Evolutionary conservation across 345 rosid species (phyloP).

Genomic region (Citrus hindsii): DNA sequence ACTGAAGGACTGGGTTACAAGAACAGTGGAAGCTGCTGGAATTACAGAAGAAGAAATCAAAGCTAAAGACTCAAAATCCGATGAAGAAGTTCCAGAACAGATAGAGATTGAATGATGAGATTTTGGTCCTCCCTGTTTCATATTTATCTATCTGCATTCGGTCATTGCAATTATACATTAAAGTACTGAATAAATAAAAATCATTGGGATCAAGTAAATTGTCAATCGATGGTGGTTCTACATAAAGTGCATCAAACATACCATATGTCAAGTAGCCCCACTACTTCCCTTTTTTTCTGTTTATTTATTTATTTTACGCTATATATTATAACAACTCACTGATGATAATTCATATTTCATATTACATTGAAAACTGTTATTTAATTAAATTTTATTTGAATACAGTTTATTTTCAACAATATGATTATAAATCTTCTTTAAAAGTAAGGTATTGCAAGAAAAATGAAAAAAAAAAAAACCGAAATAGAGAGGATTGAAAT

Average conservation of each 20-base stretch:
- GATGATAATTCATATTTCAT: no score
- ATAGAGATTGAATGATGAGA: slow-evolving; percentile 50
- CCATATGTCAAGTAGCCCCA: not conserved
- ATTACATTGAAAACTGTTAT: no score
- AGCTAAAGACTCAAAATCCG: slow-evolving; percentile 25
- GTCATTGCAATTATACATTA: not conserved
- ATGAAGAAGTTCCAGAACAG: slow-evolving; percentile 44
- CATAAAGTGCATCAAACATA: not conserved
- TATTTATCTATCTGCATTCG: not conserved
- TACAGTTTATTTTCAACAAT: no score
- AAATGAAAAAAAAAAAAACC: no score
- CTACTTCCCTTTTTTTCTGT: not conserved
- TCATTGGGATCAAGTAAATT: not conserved
- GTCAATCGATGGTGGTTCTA: not conserved
- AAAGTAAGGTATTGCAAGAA: no score
- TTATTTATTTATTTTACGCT: no score
- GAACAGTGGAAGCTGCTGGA: slow-evolving; percentile 56
- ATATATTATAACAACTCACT: no score
- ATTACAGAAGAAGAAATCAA: slow-evolving; percentile 38
- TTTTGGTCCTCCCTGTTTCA: not conserved
- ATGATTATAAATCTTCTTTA: no score
- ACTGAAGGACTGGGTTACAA: slow-evolving; percentile 61
- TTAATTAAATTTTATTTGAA: no score
- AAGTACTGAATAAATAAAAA: not conserved
- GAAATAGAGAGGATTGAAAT: not conserved